Evolutionary conservation across 352 stramenopile species (phyloP).

Genomic region (Phytopythium cucurbitacearum): DNA sequence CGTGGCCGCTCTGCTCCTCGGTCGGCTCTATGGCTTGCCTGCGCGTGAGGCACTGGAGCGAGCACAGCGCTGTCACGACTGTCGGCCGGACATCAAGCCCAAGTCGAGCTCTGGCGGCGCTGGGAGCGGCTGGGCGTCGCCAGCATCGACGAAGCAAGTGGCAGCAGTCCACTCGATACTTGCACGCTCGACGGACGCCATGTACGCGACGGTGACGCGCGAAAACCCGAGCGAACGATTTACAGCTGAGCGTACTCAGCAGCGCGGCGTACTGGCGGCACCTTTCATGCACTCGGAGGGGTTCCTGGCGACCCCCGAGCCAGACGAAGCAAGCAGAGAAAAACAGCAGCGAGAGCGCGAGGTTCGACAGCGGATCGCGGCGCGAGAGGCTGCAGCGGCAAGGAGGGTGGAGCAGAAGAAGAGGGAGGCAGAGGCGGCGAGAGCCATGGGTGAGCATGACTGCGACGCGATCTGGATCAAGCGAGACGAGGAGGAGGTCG

Average conservation of each 20-base stretch:
- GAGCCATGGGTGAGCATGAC: no score
- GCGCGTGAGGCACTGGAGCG: constrained; percentile 55
- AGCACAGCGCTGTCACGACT: constrained; percentile 66
- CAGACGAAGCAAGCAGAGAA: constrained; percentile 16
- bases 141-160: constrained; percentile 43
- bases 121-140: constrained; percentile 32
- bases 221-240: constrained; percentile 39
- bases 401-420: not conserved
- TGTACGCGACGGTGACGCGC: constrained; percentile 55
- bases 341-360: constrained; percentile 26
- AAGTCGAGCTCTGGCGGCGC: constrained; percentile 12
- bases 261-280: constrained; percentile 43
- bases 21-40: constrained; percentile 61
- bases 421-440: no score
- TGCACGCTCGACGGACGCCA: constrained; percentile 42
- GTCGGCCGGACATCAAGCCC: constrained; percentile 30
- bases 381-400: constrained; percentile 33
- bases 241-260: constrained; percentile 37
- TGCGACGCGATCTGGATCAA: no score
- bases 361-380: constrained; percentile 35
- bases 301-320: constrained; percentile 48
- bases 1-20: constrained; percentile 61
- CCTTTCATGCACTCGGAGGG: constrained; percentile 39
- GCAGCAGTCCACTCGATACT: constrained; percentile 38
- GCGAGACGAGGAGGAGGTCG: no score